phyloP scores from a whole-genome alignment of 202 grass and related monocot species.

The Cymbopogon flexuosus region DNA sequence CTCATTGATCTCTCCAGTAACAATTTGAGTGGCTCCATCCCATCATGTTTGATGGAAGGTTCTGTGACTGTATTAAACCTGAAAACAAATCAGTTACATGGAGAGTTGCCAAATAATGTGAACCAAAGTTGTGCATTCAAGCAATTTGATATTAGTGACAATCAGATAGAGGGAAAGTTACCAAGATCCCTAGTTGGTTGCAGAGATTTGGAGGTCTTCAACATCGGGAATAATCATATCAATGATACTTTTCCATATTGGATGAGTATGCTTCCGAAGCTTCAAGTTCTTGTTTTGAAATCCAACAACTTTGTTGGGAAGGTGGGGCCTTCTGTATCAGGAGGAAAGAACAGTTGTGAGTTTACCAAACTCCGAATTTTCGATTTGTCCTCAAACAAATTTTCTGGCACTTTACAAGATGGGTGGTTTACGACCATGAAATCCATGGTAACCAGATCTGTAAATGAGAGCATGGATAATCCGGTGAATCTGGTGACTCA shows the following conservation, averaged over 20 bases:
- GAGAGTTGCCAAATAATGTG: not conserved
- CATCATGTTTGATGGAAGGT: not conserved
- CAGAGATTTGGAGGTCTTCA: not conserved
- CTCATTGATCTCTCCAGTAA: not conserved
- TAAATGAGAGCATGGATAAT: not conserved
- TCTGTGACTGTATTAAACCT: no score
- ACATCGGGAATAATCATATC: not conserved
- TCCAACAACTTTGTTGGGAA: not conserved
- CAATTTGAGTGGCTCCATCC: not conserved
- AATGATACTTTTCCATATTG: not conserved
- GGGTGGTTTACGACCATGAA: constrained; percentile 27
- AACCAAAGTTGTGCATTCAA: not conserved
- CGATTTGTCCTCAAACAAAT: constrained; percentile 34
- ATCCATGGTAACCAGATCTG: not conserved
- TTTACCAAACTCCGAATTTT: constrained; percentile 34
- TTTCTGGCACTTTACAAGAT: constrained; percentile 19
- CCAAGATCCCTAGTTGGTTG: not conserved
- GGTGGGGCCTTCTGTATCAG: not conserved
- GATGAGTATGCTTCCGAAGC: not conserved
- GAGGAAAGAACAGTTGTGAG: not conserved
- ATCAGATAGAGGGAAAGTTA: not conserved
- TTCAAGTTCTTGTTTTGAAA: not conserved
- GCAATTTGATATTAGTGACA: not conserved
- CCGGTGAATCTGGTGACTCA: not conserved
- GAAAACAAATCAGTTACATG: not conserved